Conservation (phyloP, 345 rosid genomes). For the Brassica juncea region DNA sequence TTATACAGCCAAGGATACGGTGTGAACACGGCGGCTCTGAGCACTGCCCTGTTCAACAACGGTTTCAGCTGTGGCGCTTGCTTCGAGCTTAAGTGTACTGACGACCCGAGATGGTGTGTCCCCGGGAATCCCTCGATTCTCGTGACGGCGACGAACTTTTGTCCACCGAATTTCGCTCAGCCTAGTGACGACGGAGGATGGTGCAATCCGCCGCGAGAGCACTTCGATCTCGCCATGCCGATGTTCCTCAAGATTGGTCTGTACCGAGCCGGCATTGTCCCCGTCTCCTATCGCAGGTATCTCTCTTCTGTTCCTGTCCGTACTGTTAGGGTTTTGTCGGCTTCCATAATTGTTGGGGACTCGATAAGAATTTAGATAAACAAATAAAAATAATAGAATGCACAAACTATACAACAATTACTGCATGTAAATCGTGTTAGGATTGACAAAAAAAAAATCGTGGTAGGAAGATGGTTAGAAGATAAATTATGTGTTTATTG, state of each 20-base stretch:
- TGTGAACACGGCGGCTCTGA: slow-evolving; percentile 90
- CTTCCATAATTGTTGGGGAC: background rate
- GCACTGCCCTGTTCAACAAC: slow-evolving; percentile 89
- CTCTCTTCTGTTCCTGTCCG: background rate
- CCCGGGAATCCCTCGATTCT: slow-evolving; percentile 79
- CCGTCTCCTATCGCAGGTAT: slow-evolving; percentile 77
- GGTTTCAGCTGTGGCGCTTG: slow-evolving; percentile 94
- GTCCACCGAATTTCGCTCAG: slow-evolving; percentile 91
- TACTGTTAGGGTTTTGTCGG: slow-evolving; percentile 11
- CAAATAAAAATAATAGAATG: background rate
- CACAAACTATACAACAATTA: background rate
- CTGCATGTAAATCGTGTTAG: background rate
- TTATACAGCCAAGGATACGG: slow-evolving; percentile 96
- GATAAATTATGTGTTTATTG: background rate
- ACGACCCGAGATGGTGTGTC: slow-evolving; percentile 82
- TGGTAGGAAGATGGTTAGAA: background rate
- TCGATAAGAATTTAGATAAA: background rate
- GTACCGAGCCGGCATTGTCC: slow-evolving; percentile 96
- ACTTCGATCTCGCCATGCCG: slow-evolving; percentile 98
- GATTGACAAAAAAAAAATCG: background rate
- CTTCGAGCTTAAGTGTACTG: slow-evolving; percentile 77
- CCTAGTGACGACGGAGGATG: slow-evolving; percentile 93
- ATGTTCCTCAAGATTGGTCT: slow-evolving; percentile 94
- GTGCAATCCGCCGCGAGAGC: slow-evolving; percentile 99
- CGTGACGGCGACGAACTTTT: slow-evolving; percentile 88